Percentiles rank a stretch among this genome's conserved stretches.
phyloP scores from a whole-genome alignment of 352 stramenopile species.

The Phytophthora podocarpi region DNA sequence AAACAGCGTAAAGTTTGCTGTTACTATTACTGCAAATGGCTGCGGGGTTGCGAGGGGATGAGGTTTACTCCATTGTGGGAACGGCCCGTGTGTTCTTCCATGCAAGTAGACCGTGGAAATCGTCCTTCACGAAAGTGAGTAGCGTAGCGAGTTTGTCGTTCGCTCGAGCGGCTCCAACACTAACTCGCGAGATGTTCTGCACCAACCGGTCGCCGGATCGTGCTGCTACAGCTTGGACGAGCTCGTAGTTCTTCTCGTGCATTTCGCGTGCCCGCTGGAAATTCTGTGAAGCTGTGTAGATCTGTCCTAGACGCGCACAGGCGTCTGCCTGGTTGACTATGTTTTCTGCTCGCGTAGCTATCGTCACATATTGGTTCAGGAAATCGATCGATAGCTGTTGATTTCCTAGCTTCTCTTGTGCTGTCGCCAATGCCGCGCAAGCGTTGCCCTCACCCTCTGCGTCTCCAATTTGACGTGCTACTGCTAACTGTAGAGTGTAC shows the following conservation, averaged over 20 bases:
- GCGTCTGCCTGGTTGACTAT: conserved; percentile 86
- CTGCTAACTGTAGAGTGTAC: conserved; percentile 44
- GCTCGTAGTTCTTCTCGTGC: conserved; percentile 91
- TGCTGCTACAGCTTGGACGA: conserved; percentile 58
- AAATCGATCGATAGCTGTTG: conserved; percentile 88
- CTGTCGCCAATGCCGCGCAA: conserved; percentile 88
- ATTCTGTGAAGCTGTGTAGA: conserved; percentile 83
- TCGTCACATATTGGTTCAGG: conserved; percentile 84
- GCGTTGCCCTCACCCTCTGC: conserved; percentile 82
- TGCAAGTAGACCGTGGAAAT: conserved; percentile 69
- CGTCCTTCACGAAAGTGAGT: conserved; percentile 66
- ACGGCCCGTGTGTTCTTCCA: conserved; percentile 82
- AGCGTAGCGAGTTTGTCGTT: conserved; percentile 75
- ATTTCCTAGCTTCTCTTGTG: conserved; percentile 83
- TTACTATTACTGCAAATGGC: neutral
- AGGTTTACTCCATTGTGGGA: conserved; percentile 52
- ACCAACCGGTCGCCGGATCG: conserved; percentile 44
- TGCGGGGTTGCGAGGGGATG: neutral
- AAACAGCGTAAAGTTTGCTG: conserved; percentile 9
- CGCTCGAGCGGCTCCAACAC: conserved; percentile 65
- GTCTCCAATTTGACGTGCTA: conserved; percentile 58
- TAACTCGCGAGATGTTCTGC: conserved; percentile 73
- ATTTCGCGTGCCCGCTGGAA: conserved; percentile 85
- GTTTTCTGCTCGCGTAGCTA: conserved; percentile 85
- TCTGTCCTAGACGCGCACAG: conserved; percentile 84